phyloP scores from a whole-genome alignment of 2,329 filamentous ascomycete genomes.

The Metarhizium brunneum region DNA sequence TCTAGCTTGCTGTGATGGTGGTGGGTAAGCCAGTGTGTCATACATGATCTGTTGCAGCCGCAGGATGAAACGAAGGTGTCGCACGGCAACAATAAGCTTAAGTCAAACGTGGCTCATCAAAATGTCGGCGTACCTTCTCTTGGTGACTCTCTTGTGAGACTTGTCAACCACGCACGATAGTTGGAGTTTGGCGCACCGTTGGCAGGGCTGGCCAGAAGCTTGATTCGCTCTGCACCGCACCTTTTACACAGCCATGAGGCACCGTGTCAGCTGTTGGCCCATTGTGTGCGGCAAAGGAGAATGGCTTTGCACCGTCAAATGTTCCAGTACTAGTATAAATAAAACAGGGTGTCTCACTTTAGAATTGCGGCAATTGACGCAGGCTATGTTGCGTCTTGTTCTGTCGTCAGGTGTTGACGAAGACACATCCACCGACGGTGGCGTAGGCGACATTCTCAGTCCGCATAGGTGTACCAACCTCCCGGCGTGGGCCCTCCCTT shows the following conservation, averaged over 20 bases:
- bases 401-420: slow-evolving; percentile 18
- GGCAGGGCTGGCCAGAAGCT: slow-evolving; percentile 30
- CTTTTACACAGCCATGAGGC: slow-evolving; percentile 14
- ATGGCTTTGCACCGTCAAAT: no score
- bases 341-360: slow-evolving; percentile 20
- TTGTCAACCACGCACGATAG: slow-evolving; percentile 36
- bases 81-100: no score
- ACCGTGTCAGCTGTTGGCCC: no score
- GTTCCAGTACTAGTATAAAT: no score
- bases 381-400: slow-evolving; percentile 28
- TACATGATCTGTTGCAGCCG: background rate
- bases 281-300: background rate
- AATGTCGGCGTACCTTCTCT: slow-evolving; percentile 26
- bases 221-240: slow-evolving; percentile 35
- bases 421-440: slow-evolving; percentile 19
- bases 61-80: background rate
- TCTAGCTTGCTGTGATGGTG: slow-evolving; percentile 38
- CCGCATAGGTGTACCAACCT: slow-evolving; percentile 9
- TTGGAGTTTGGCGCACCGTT: slow-evolving; percentile 34
- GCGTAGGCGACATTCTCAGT: slow-evolving; percentile 20
- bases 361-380: slow-evolving; percentile 29
- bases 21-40: background rate
- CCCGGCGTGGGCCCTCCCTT: background rate
- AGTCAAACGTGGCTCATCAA: no score
- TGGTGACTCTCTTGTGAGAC: slow-evolving; percentile 36